Conservation (phyloP, 768 basidiomycete genomes). For the Termitomyces sp. region DNA sequence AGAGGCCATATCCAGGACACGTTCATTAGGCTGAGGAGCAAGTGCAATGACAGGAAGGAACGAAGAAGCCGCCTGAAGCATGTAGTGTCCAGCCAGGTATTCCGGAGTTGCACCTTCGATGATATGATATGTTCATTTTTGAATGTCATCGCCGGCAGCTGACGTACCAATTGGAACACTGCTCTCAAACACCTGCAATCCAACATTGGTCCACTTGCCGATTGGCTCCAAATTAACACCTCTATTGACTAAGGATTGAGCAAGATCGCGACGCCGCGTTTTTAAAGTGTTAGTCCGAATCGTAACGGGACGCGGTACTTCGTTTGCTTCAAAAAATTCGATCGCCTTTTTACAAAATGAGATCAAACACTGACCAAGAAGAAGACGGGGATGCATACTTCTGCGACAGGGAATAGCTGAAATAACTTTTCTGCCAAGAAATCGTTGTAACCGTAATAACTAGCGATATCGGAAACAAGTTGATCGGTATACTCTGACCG, state of each 20-base stretch:
- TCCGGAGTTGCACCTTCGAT: conserved; percentile 86
- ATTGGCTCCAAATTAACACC: conserved; percentile 98
- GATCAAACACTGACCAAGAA: conserved; percentile 6
- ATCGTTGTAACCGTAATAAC: conserved; percentile 96
- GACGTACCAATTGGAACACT: conserved; percentile 81
- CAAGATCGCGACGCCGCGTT: conserved; percentile 89
- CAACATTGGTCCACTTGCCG: conserved; percentile 99
- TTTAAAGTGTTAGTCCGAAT: conserved; percentile 97
- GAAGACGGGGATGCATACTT: conserved; percentile 45
- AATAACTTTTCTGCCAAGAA: conserved; percentile 94
- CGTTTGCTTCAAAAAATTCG: conserved; percentile 98
- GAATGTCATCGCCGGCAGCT: not conserved
- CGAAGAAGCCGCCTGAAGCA: conserved; percentile 98
- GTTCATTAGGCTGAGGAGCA: conserved; percentile 86
- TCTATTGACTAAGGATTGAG: conserved; percentile 88
- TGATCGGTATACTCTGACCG: conserved; percentile 89
- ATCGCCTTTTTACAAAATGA: conserved; percentile 62
- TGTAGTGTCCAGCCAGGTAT: conserved; percentile 98
- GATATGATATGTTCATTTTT: not conserved
- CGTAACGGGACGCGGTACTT: conserved; percentile 92
- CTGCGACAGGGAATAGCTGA: conserved; percentile 85
- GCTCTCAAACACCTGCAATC: conserved; percentile 97
- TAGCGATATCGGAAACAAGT: conserved; percentile 82
- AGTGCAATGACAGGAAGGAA: conserved; percentile 99
- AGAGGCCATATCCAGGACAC: conserved; percentile 97